Conservation (phyloP, 345 rosid species). For the Lumnitzera racemosa region DNA sequence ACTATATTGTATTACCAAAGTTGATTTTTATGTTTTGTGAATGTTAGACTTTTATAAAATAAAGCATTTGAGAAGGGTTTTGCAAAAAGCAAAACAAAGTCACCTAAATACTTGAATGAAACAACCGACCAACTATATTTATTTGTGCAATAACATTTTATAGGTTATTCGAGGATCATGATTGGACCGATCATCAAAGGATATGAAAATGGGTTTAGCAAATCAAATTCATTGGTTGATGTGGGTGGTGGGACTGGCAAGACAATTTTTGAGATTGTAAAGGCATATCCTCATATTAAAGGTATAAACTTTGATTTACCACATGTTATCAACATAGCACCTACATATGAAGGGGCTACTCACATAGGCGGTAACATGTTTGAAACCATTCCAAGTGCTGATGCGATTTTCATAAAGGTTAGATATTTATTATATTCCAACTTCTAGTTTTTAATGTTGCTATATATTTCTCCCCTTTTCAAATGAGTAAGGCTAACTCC, state of each 20-base stretch:
- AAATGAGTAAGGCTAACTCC: too few species aligned
- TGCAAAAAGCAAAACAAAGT: too few species aligned
- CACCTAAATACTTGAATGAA: too few species aligned
- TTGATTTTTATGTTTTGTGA: too few species aligned
- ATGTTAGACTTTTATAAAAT: too few species aligned
- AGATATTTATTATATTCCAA: too few species aligned
- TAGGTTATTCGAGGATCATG: conserved; percentile 2
- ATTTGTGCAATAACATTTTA: too few species aligned
- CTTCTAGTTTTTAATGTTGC: too few species aligned
- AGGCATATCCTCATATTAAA: conserved; percentile 13
- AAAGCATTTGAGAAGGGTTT: too few species aligned
- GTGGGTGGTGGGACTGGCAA: conserved; percentile 21
- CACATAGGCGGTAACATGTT: neutral
- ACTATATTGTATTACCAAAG: too few species aligned
- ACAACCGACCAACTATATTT: too few species aligned
- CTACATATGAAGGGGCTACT: neutral
- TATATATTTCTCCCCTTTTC: too few species aligned
- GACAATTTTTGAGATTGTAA: conserved; percentile 8
- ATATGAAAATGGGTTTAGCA: conserved; percentile 12
- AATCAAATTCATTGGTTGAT: conserved; percentile 6
- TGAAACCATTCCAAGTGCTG: neutral
- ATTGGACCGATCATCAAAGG: neutral
- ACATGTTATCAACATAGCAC: conserved; percentile 2
- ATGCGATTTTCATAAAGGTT: neutral
- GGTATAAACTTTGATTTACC: conserved; percentile 13